A percentile compares a stretch with the other conserved stretches of the same genome.
phyloP scores from a whole-genome alignment of 352 stramenopile genomes.

The Pythium monospermum region DNA sequence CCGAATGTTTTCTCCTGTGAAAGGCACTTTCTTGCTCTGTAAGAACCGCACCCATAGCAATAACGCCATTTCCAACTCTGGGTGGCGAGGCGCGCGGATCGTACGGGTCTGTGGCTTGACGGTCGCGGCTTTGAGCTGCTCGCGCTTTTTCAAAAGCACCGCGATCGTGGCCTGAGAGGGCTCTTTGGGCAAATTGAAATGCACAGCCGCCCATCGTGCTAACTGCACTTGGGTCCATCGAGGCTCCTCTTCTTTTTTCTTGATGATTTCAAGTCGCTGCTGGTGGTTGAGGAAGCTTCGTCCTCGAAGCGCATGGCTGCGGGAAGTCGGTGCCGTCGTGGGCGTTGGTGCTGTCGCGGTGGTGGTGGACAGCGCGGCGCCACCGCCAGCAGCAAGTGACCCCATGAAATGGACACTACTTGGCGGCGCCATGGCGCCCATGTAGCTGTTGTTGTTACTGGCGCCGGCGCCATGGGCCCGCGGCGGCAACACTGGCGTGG shows the following conservation, averaged over 20 bases:
- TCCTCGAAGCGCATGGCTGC: background rate
- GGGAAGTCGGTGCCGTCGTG: background rate
- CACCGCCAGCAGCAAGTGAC: too few relatives aligned
- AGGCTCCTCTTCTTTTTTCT: constrained; percentile 21
- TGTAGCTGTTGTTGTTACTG: too few relatives aligned
- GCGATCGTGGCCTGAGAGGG: constrained; percentile 21
- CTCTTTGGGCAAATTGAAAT: constrained; percentile 19
- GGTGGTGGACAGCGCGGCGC: too few relatives aligned
- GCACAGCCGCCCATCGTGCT: constrained; percentile 16
- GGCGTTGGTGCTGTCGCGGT: background rate
- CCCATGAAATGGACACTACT: too few relatives aligned
- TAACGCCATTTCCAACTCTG: constrained; percentile 14
- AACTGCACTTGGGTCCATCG: constrained; percentile 21
- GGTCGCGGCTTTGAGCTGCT: constrained; percentile 15
- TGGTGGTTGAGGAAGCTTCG: constrained; percentile 22
- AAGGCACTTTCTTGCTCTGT: constrained; percentile 15
- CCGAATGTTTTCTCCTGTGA: constrained; percentile 22
- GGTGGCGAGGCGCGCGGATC: constrained; percentile 14
- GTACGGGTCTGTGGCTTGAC: constrained; percentile 18
- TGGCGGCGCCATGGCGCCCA: too few relatives aligned
- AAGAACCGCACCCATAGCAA: constrained; percentile 19
- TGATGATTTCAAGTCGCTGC: constrained; percentile 20
- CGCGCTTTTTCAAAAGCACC: constrained; percentile 18
- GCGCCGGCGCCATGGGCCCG: background rate
- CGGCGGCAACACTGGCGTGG: background rate